Base-by-base conservation (phyloP, 2,329 filamentous ascomycete species). In the Neonectria punicea region DNA sequence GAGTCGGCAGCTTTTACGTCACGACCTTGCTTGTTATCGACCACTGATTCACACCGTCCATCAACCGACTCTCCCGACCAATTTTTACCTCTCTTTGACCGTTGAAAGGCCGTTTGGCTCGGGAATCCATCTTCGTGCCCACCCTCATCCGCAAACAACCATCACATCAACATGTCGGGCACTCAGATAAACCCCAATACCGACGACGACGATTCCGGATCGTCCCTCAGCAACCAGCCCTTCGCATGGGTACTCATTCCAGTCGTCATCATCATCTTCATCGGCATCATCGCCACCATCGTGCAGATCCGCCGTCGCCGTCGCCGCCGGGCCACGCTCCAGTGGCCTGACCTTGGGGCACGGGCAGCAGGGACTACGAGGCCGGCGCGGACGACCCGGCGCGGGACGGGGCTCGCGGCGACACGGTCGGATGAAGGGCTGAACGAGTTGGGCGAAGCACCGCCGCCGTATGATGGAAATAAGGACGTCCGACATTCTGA, bases 371-470 rank as follows among this genome's bases (percentile, higher is more conserved):
- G 53, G 30, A 39, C 54, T 44, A 46, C 59, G n/a, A 39, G 55
- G 51, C 34, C 20, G 39, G 39, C 16, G 63, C 65, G 46, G 54
- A 41, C 56, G 56, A 66, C 63, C 44, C 63, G 61, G 51, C 60
- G 39, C 59, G 61, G n/a, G 46, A 59, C 46, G 64, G 67, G 39
- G 11, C 81, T n/a, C 72, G 70, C 71, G 36, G 57, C 43, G 3
- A 60, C 70, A 7, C 68, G 67, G 43, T 70, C 74, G 3, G 59
- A 84, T 50, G 89, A 91, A 67, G 89, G 89, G 0, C 76, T 91
- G 61, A 85, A 91, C 73, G 89, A 90, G 78, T 77, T 84, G 47
- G 89, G 89, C 30, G 88, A 91, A 75, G 87, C 89, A 10, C 89
- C 89, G 54, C 89, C 89, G 53, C 87, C 89, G 0, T 92, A 92